Evolutionary conservation across 768 basidiomycete species (phyloP).

Genomic region (Lenzites betulinus): DNA sequence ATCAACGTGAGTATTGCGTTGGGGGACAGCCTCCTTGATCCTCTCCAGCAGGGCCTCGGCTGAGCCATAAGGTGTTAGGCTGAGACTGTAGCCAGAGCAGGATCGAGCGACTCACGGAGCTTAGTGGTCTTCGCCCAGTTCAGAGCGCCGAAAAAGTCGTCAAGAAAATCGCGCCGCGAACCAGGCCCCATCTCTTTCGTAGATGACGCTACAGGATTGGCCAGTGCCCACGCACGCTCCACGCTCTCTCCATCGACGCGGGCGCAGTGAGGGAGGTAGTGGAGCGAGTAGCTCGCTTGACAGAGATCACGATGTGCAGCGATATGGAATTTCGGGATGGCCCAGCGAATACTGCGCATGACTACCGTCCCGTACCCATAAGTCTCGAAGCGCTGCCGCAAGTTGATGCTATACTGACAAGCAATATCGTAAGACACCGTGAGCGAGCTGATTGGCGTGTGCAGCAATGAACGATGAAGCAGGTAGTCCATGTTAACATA

Average conservation of each 20-base stretch:
- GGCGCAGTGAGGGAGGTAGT: slow-evolving; percentile 30
- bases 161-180: slow-evolving; percentile 35
- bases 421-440: slow-evolving; percentile 27
- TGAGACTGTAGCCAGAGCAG: neutral
- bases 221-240: slow-evolving; percentile 39
- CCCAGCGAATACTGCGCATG: slow-evolving; percentile 3
- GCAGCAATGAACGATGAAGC: slow-evolving; percentile 1
- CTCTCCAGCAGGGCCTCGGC: neutral
- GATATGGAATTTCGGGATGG: slow-evolving; percentile 45
- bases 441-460: neutral
- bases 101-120: slow-evolving; percentile 29
- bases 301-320: slow-evolving; percentile 36
- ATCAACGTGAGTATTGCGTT: neutral
- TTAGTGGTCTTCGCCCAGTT: slow-evolving; percentile 39
- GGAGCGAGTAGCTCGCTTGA: slow-evolving; percentile 34
- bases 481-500: slow-evolving; percentile 30
- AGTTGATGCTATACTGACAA: slow-evolving; percentile 26
- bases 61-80: neutral
- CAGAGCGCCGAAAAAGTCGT: slow-evolving; percentile 39
- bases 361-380: neutral
- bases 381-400: slow-evolving; percentile 5
- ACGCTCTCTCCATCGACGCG: slow-evolving; percentile 39
- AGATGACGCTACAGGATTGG: slow-evolving; percentile 34
- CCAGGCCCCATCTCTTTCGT: slow-evolving; percentile 41
- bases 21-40: slow-evolving; percentile 1